Conservation (phyloP, 2,329 filamentous ascomycete species). For the Stenocarpella maydis region DNA sequence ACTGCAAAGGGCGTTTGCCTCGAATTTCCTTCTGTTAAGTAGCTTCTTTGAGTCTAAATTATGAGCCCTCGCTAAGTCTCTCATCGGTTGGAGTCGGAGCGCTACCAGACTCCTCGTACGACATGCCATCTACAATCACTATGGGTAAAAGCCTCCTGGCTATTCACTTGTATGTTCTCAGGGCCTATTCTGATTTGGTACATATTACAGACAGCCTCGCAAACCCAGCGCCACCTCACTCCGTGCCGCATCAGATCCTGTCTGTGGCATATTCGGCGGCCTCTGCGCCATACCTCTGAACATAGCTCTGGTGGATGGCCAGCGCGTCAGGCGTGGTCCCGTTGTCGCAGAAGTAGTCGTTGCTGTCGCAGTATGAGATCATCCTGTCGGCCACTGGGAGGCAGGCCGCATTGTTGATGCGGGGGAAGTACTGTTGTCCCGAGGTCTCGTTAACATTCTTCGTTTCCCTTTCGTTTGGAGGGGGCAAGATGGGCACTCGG, state of each 20-base stretch:
- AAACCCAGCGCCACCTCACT: background rate
- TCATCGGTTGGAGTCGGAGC: background rate
- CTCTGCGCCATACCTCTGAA: constrained; percentile 34
- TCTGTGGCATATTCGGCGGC: constrained; percentile 35
- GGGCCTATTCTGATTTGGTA: background rate
- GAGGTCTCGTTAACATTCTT: background rate
- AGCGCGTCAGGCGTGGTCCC: constrained; percentile 33
- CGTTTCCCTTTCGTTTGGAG: background rate
- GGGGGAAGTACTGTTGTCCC: constrained; percentile 35
- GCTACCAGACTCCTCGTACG: background rate
- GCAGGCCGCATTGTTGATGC: constrained; percentile 34
- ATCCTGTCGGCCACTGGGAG: constrained; percentile 33
- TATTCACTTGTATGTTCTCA: background rate
- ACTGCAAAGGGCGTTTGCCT: no score
- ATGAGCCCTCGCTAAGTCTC: background rate
- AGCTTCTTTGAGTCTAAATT: no score
- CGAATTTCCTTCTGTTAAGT: background rate
- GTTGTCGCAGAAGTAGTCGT: constrained; percentile 38
- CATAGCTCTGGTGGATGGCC: constrained; percentile 36
- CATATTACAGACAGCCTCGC: no score
- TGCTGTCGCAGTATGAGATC: constrained; percentile 37
- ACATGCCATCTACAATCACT: background rate
- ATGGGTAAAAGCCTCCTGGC: no score
- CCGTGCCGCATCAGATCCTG: constrained; percentile 23
- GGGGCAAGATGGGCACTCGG: background rate